A percentile compares a stretch with the other conserved stretches of the same genome.
Evolutionary conservation across 495 filamentous ascomycete genomes (phyloP).

Genomic region (Parathielavia appendiculata): DNA sequence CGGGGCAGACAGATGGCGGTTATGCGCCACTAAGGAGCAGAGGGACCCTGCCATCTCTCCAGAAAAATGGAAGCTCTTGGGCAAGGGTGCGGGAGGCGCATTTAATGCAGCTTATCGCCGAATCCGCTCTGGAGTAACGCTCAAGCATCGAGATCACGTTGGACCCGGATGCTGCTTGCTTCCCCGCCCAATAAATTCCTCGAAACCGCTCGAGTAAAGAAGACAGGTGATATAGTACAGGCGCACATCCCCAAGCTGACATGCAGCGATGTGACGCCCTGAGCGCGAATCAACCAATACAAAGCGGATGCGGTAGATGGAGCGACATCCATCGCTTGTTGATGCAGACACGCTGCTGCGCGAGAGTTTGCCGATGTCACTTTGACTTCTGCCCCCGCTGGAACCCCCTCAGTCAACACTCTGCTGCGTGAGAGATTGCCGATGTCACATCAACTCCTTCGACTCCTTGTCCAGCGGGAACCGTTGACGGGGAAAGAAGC

Average conservation of each 20-base stretch:
- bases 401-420: no score
- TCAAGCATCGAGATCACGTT: neutral
- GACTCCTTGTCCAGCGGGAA: no score
- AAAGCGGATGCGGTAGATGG: neutral
- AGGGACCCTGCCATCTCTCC: slow-evolving; percentile 1
- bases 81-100: neutral
- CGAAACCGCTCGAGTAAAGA: neutral
- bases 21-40: slow-evolving; percentile 6
- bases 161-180: no score
- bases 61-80: neutral
- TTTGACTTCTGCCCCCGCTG: no score
- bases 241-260: slow-evolving; percentile 3
- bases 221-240: neutral
- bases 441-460: no score
- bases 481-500: neutral
- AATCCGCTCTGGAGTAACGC: neutral
- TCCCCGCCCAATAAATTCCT: neutral
- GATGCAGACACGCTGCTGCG: neutral
- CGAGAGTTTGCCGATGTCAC: neutral
- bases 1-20: neutral
- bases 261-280: neutral
- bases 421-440: neutral
- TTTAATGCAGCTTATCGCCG: neutral
- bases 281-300: slow-evolving; percentile 11
- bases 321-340: neutral